A percentile compares a stretch with the other conserved stretches of the same genome.
These are phyloP conservation scores for Lepidium aucheri DNA, from an alignment of 345 rosid genomes.

Conservation along the genomic window DNA sequence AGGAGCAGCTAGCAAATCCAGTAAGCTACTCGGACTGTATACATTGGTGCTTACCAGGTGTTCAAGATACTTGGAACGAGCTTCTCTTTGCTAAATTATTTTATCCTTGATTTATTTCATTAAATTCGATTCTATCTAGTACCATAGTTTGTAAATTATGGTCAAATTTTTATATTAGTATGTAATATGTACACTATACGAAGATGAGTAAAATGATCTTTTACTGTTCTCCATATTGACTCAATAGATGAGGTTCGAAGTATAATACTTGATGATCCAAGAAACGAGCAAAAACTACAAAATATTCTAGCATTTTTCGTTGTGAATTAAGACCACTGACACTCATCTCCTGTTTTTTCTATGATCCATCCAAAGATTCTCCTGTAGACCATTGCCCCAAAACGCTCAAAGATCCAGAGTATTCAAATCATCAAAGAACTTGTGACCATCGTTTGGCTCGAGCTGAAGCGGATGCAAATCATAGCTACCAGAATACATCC, in stretches of 20 bases:
- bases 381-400: not conserved
- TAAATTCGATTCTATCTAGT: not conserved
- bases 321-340: not conserved
- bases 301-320: not conserved
- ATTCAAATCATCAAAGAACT: constrained; percentile 1
- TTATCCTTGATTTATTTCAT: constrained; percentile 40
- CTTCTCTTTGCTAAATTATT: constrained; percentile 68
- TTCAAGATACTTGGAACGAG: constrained; percentile 92
- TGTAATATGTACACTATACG: constrained; percentile 1
- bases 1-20: constrained; percentile 71
- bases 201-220: not conserved
- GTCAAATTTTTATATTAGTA: not conserved
- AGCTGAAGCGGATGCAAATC: constrained; percentile 16
- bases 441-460: constrained; percentile 13
- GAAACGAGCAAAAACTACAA: not conserved
- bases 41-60: constrained; percentile 91
- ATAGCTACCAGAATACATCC: not conserved
- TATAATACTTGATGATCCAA: not conserved
- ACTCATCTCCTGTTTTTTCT: not conserved
- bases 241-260: not conserved
- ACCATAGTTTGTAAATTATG: constrained; percentile 8
- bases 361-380: not conserved
- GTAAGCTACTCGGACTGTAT: constrained; percentile 74
- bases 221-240: not conserved
- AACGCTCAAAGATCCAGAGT: constrained; percentile 11